A percentile compares a stretch with the other conserved stretches of the same genome.
These are phyloP conservation scores for Aspergillus taichungensis DNA, from an alignment of 495 filamentous ascomycete species.

Conservation along the genomic window DNA sequence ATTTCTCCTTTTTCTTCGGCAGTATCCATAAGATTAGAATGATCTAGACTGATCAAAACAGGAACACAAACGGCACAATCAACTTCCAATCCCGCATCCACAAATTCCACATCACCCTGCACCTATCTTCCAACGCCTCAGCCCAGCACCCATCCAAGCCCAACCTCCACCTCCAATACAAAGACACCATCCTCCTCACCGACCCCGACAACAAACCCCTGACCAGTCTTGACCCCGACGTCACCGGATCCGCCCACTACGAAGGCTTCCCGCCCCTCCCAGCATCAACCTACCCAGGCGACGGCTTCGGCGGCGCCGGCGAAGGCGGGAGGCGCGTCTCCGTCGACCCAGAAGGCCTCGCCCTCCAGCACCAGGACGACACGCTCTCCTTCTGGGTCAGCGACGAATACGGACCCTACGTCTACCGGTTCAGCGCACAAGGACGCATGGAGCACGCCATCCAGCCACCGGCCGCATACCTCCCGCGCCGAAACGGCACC, in stretches of 20 bases:
- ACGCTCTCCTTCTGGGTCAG: slow-evolving; percentile 54
- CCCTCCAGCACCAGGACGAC: slow-evolving; percentile 50
- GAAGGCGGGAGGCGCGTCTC: slow-evolving; percentile 53
- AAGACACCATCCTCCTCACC: slow-evolving; percentile 57
- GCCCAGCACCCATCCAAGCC: slow-evolving; percentile 47
- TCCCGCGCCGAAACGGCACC: slow-evolving; percentile 57
- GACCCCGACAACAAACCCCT: slow-evolving; percentile 58
- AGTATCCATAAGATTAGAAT: too few species aligned
- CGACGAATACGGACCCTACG: slow-evolving; percentile 74
- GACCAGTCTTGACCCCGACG: slow-evolving; percentile 66
- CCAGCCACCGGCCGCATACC: slow-evolving; percentile 55
- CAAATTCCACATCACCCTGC: slow-evolving; percentile 54
- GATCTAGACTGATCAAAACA: slow-evolving; percentile 27
- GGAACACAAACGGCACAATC: slow-evolving; percentile 65
- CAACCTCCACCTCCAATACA: slow-evolving; percentile 58
- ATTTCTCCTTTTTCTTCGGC: neutral
- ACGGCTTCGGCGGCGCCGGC: slow-evolving; percentile 62
- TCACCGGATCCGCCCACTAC: slow-evolving; percentile 42
- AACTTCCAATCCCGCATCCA: slow-evolving; percentile 71
- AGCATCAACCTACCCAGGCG: slow-evolving; percentile 54
- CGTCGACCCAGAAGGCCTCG: slow-evolving; percentile 63
- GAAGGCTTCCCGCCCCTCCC: slow-evolving; percentile 58
- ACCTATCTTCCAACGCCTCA: slow-evolving; percentile 45
- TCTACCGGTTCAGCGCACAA: slow-evolving; percentile 53
- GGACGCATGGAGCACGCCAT: slow-evolving; percentile 61